phyloP scores from a whole-genome alignment of 2,329 filamentous ascomycete species.

The Neodidymelliopsis sp. region DNA sequence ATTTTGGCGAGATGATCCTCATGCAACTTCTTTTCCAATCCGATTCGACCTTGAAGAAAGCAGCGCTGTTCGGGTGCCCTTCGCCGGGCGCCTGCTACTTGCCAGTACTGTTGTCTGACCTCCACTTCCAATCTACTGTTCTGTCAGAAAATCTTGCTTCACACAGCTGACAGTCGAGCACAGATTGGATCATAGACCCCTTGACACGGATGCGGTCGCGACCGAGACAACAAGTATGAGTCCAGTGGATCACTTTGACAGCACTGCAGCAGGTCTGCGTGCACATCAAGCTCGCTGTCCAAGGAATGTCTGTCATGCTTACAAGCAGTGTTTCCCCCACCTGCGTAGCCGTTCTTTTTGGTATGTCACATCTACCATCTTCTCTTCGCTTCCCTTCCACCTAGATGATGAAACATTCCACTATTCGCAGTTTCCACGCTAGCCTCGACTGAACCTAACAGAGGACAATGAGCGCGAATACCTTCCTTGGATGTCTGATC shows the following conservation, averaged over 20 bases:
- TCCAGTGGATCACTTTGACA: not conserved
- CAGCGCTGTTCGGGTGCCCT: slow-evolving; percentile 69
- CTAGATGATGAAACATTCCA: slow-evolving; percentile 75
- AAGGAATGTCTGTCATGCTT: not conserved
- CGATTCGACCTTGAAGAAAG: slow-evolving; percentile 87
- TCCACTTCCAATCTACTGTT: slow-evolving; percentile 9
- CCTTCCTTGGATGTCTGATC: slow-evolving; percentile 82
- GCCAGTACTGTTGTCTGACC: slow-evolving; percentile 88
- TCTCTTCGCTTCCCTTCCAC: slow-evolving; percentile 29
- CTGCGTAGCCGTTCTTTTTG: not conserved
- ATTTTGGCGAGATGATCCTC: slow-evolving; percentile 76
- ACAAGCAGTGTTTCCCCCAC: not conserved
- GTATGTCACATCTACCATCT: slow-evolving; percentile 14
- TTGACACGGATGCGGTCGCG: not conserved
- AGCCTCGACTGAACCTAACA: slow-evolving; percentile 71
- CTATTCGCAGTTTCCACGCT: slow-evolving; percentile 92
- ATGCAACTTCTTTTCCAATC: slow-evolving; percentile 85
- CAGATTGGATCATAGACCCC: not conserved
- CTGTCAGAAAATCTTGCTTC: not conserved
- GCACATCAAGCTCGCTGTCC: not conserved
- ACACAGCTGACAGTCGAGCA: slow-evolving; percentile 2
- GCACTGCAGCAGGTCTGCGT: too few species aligned
- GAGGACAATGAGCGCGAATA: slow-evolving; percentile 69
- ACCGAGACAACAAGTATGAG: not conserved
- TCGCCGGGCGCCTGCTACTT: slow-evolving; percentile 80